Evolutionary conservation across 1,284 basidiomycete species (phyloP).

Genomic region (Melampsora larici-populina): DNA sequence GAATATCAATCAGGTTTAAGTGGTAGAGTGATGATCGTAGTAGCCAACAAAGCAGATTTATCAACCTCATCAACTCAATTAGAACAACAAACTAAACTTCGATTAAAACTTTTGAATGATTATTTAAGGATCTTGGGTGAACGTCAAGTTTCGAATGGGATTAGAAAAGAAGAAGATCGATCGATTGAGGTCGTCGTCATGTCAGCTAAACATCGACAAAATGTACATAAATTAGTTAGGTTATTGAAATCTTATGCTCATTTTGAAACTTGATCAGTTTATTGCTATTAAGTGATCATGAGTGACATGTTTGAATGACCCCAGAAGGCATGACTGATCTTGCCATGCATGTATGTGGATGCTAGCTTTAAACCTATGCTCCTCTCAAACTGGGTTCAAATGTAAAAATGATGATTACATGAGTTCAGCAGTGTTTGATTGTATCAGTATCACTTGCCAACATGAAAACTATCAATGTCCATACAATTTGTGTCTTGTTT

Average conservation of each 20-base stretch:
- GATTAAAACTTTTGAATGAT: constrained; percentile 13
- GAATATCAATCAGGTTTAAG: constrained; percentile 43
- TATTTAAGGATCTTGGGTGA: not conserved
- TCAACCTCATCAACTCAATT: constrained; percentile 52
- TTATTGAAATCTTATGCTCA: not conserved
- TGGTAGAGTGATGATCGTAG: constrained; percentile 58
- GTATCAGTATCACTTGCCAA: no score
- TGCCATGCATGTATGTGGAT: no score
- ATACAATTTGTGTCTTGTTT: no score
- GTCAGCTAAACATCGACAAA: constrained; percentile 10
- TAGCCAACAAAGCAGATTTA: constrained; percentile 92
- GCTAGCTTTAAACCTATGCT: no score
- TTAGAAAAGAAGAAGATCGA: not conserved
- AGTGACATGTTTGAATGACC: no score
- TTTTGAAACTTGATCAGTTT: not conserved
- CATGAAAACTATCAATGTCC: no score
- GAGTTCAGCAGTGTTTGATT: no score
- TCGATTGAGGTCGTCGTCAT: not conserved
- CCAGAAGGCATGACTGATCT: no score
- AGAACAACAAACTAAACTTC: constrained; percentile 5
- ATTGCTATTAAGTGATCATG: no score
- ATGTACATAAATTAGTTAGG: constrained; percentile 4
- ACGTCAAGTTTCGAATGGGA: constrained; percentile 8
- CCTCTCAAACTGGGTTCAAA: no score
- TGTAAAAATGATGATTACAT: no score